Percentiles rank a stretch among this genome's conserved stretches.
Evolutionary conservation across 805 yeast genomes (phyloP).

Genomic region (Kazachstania africana): DNA sequence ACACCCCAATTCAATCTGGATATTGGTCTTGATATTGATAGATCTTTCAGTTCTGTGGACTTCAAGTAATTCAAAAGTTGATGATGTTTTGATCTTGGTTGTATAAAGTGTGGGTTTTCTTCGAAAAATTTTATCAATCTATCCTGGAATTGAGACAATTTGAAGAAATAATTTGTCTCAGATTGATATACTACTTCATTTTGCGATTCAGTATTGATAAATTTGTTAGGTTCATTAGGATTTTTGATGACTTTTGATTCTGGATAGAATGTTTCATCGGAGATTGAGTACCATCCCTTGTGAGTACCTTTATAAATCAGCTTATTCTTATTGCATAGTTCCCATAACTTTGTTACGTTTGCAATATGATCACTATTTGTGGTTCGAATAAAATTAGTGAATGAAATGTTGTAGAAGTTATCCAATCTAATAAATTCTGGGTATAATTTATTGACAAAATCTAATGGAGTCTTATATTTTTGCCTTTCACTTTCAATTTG

Average conservation of each 20-base stretch:
- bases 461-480: slow-evolving; percentile 39
- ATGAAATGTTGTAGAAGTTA: slow-evolving; percentile 39
- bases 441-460: slow-evolving; percentile 62
- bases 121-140: slow-evolving; percentile 37
- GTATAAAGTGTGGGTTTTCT: slow-evolving; percentile 45
- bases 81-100: slow-evolving; percentile 46
- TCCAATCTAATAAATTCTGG: slow-evolving; percentile 57
- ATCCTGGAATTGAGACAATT: slow-evolving; percentile 47
- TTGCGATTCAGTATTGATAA: slow-evolving; percentile 49
- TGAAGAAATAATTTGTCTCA: slow-evolving; percentile 83
- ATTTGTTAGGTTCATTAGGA: slow-evolving; percentile 15
- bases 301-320: slow-evolving; percentile 75
- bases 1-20: slow-evolving; percentile 82
- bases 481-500: slow-evolving; percentile 66
- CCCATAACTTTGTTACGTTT: slow-evolving; percentile 66
- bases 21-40: slow-evolving; percentile 80
- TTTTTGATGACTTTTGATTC: slow-evolving; percentile 51
- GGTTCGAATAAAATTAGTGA: slow-evolving; percentile 78
- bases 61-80: slow-evolving; percentile 50
- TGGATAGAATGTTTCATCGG: slow-evolving; percentile 91
- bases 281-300: slow-evolving; percentile 87
- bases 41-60: slow-evolving; percentile 39
- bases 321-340: slow-evolving; percentile 42
- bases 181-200: slow-evolving; percentile 63
- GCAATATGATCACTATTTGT: slow-evolving; percentile 70